A percentile compares a stretch with the other conserved stretches of the same genome.
Evolutionary conservation across 805 yeast genomes (phyloP).

Genomic region (Lachancea lanzarotensis): DNA sequence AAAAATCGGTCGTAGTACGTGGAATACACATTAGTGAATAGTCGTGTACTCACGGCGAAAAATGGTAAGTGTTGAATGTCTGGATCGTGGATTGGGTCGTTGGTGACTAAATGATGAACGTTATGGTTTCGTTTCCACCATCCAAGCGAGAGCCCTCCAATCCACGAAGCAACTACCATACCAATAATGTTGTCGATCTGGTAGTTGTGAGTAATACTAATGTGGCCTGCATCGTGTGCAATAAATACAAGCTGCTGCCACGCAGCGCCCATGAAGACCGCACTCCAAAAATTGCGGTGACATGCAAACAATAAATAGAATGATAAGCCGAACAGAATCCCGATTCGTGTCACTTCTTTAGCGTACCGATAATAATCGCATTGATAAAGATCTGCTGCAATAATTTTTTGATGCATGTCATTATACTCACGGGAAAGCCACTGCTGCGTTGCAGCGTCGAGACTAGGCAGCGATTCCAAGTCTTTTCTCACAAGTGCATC

Average conservation of each 20-base stretch:
- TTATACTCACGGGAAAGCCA: constrained; percentile 51
- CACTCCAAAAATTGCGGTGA: constrained; percentile 47
- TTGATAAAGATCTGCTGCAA: constrained; percentile 54
- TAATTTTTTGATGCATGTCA: constrained; percentile 49
- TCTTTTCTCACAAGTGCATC: constrained; percentile 50
- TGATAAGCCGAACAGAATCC: constrained; percentile 45
- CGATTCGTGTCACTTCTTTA: constrained; percentile 60
- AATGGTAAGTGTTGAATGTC: constrained; percentile 91
- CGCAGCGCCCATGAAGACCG: constrained; percentile 59
- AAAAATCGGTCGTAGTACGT: constrained; percentile 69
- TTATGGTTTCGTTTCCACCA: constrained; percentile 96
- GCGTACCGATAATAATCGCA: constrained; percentile 70
- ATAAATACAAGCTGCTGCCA: constrained; percentile 90
- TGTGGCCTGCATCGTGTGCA: constrained; percentile 88
- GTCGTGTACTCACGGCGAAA: constrained; percentile 72
- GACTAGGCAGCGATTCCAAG: constrained; percentile 48
- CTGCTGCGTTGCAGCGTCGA: constrained; percentile 64
- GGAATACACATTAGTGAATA: constrained; percentile 65
- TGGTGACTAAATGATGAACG: constrained; percentile 88
- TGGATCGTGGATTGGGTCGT: constrained; percentile 91
- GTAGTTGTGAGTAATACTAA: constrained; percentile 74
- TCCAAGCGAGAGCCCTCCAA: constrained; percentile 85
- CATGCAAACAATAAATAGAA: constrained; percentile 40
- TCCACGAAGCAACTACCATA: constrained; percentile 62
- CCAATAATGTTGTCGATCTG: constrained; percentile 71